phyloP scores from a whole-genome alignment of 345 rosid genomes.

The Boechera divaricarpa region DNA sequence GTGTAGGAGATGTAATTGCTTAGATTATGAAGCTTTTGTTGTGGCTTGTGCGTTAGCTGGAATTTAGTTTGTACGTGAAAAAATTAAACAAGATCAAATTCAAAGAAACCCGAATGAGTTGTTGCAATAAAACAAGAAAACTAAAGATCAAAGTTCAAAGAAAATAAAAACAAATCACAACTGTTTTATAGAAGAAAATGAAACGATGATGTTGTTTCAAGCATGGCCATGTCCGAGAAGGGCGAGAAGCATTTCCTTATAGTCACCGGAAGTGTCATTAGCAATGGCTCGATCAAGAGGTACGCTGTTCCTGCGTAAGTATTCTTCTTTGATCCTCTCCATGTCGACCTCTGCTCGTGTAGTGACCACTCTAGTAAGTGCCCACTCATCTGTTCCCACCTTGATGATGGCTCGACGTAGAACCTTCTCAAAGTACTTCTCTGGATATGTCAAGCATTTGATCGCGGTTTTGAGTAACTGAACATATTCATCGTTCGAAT shows the following conservation, averaged over 20 bases:
- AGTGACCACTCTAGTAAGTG: slow-evolving; percentile 72
- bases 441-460: slow-evolving; percentile 84
- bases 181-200: not conserved
- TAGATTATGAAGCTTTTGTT: slow-evolving; percentile 47
- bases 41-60: slow-evolving; percentile 40
- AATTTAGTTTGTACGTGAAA: slow-evolving; percentile 19
- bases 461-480: slow-evolving; percentile 69
- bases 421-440: slow-evolving; percentile 84
- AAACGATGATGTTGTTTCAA: slow-evolving; percentile 35
- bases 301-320: slow-evolving; percentile 73
- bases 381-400: slow-evolving; percentile 88
- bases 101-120: slow-evolving; percentile 9
- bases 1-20: slow-evolving; percentile 26
- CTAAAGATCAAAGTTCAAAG: not conserved
- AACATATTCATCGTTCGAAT: slow-evolving; percentile 69
- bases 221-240: slow-evolving; percentile 67
- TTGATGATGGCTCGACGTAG: slow-evolving; percentile 73
- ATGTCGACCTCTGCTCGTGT: slow-evolving; percentile 88
- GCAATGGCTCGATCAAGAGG: slow-evolving; percentile 74
- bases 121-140: slow-evolving; percentile 1
- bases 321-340: slow-evolving; percentile 82
- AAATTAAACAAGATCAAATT: not conserved
- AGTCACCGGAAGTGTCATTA: slow-evolving; percentile 81
- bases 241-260: slow-evolving; percentile 76
- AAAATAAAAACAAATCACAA: not conserved